phyloP scores from a whole-genome alignment of 352 stramenopile species.

The Phytophthora pseudosyringae region DNA sequence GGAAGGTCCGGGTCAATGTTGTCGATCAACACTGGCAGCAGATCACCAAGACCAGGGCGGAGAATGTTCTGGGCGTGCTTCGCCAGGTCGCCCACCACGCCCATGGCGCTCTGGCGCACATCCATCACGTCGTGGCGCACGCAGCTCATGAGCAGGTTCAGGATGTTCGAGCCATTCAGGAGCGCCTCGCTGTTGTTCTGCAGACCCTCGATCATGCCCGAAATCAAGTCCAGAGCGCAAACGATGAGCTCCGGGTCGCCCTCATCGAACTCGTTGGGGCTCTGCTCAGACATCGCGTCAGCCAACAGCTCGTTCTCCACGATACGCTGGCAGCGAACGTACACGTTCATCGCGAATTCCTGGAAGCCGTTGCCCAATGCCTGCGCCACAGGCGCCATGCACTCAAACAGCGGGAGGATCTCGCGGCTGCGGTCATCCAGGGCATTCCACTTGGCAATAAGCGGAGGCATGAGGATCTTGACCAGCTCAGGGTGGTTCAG shows the following conservation, averaged over 20 bases:
- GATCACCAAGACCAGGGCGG: slow-evolving; percentile 69
- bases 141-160: slow-evolving; percentile 89
- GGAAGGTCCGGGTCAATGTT: slow-evolving; percentile 90
- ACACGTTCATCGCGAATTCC: slow-evolving; percentile 86
- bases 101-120: slow-evolving; percentile 90
- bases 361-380: slow-evolving; percentile 89
- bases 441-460: slow-evolving; percentile 94
- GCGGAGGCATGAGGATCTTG: slow-evolving; percentile 92
- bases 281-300: slow-evolving; percentile 83
- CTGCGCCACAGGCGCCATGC: slow-evolving; percentile 84
- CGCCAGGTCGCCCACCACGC: slow-evolving; percentile 88
- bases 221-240: slow-evolving; percentile 89
- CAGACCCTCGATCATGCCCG: slow-evolving; percentile 90
- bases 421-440: slow-evolving; percentile 82
- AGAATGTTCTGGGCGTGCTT: slow-evolving; percentile 85
- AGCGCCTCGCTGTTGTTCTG: slow-evolving; percentile 77
- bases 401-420: slow-evolving; percentile 91
- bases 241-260: slow-evolving; percentile 91
- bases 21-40: slow-evolving; percentile 86
- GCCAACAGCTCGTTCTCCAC: slow-evolving; percentile 87
- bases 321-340: slow-evolving; percentile 81
- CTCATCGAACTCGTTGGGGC: slow-evolving; percentile 77
- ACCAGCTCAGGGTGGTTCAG: slow-evolving; percentile 94
- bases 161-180: slow-evolving; percentile 82
- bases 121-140: slow-evolving; percentile 89